Conservation (phyloP, 192 early-diverging fungal species). For the Lunasporangiospora selenospora region DNA sequence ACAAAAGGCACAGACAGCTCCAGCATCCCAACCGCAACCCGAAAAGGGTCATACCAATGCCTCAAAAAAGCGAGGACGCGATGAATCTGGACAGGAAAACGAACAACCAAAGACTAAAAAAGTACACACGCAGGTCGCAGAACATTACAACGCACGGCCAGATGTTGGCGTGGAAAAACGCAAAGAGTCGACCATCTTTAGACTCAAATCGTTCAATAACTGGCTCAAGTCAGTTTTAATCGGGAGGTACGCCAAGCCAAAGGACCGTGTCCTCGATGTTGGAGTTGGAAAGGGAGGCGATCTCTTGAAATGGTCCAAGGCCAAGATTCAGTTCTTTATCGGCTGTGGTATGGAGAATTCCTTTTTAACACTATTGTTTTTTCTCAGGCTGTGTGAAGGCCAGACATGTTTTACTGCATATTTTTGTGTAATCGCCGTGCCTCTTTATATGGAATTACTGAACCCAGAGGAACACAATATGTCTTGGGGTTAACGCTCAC, state of each 20-base stretch:
- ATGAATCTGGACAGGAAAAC: too few species aligned
- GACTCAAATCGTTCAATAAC: slow-evolving; percentile 94
- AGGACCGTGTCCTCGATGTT: slow-evolving; percentile 79
- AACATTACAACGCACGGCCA: slow-evolving; percentile 87
- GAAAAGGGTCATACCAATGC: neutral
- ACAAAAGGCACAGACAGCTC: neutral
- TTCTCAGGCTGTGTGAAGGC: neutral
- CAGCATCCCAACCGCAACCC: neutral
- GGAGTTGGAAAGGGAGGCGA: slow-evolving; percentile 98
- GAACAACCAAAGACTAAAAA: slow-evolving; percentile 36
- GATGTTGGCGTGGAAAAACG: slow-evolving; percentile 78
- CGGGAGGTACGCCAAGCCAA: slow-evolving; percentile 57
- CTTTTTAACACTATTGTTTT: neutral
- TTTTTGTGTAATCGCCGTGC: neutral
- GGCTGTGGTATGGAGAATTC: slow-evolving; percentile 66
- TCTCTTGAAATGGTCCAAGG: slow-evolving; percentile 79
- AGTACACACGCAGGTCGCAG: slow-evolving; percentile 59
- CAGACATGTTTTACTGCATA: neutral
- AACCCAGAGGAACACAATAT: neutral
- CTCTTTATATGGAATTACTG: neutral
- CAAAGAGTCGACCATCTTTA: slow-evolving; percentile 84
- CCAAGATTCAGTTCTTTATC: slow-evolving; percentile 74
- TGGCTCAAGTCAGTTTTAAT: slow-evolving; percentile 96
- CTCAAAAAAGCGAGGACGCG: too few species aligned
- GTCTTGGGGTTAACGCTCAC: neutral